phyloP scores from a whole-genome alignment of 1,139 yeast species.

The Entelexis paramagnoliae region DNA sequence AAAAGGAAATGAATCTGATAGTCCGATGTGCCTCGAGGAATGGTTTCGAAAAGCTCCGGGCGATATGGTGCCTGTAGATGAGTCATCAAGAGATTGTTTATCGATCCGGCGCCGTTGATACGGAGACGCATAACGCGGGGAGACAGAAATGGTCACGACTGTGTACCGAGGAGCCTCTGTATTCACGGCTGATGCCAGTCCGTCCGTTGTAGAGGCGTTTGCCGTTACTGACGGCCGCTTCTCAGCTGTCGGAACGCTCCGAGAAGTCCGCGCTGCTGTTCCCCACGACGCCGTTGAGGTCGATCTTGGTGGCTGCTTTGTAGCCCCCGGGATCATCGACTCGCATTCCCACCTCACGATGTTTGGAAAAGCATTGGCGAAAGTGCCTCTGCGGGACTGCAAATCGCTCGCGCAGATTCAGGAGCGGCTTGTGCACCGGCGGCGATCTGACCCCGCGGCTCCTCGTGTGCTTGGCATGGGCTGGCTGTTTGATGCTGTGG shows the following conservation, averaged over 20 bases:
- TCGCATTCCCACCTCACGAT: conserved; percentile 3
- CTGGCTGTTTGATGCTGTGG: conserved; percentile 8
- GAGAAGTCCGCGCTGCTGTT: background rate
- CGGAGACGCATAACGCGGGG: no score
- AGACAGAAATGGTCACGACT: background rate
- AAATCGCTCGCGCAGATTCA: background rate
- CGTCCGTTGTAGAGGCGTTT: conserved; percentile 1
- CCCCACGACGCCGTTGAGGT: background rate
- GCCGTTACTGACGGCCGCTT: conserved; percentile 6
- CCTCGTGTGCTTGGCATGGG: background rate
- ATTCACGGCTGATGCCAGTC: background rate
- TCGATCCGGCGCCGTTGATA: no score
- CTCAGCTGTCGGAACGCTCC: conserved; percentile 5
- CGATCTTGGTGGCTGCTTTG: conserved; percentile 1
- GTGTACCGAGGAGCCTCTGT: background rate
- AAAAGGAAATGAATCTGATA: no score
- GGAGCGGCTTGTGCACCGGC: background rate
- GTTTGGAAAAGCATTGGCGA: background rate
- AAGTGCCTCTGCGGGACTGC: conserved; percentile 5
- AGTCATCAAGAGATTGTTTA: no score
- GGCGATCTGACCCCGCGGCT: background rate
- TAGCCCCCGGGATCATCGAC: conserved; percentile 8
- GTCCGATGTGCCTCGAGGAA: no score
- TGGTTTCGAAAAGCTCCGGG: no score
- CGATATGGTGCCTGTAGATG: no score